phyloP scores from a whole-genome alignment of 192 early-diverging fungal species.

The Paraglomus brasilianum region DNA sequence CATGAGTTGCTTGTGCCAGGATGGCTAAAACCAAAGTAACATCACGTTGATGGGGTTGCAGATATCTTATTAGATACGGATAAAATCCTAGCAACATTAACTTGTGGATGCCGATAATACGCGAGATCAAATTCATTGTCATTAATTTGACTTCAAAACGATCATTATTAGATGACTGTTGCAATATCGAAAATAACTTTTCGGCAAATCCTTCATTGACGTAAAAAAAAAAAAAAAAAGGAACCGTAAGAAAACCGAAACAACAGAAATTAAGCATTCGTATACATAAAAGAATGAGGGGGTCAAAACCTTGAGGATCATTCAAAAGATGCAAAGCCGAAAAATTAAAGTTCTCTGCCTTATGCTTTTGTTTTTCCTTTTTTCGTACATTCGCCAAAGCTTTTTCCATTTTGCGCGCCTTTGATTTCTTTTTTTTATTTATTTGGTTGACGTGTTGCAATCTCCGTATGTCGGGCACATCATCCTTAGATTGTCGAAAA shows the following conservation, averaged over 20 bases:
- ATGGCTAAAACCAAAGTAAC: slow-evolving; percentile 91
- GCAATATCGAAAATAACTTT: slow-evolving; percentile 85
- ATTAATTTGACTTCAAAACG: slow-evolving; percentile 89
- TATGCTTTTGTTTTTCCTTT: slow-evolving; percentile 63
- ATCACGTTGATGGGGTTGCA: slow-evolving; percentile 94
- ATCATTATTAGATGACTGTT: slow-evolving; percentile 65
- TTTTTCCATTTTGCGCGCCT: slow-evolving; percentile 73
- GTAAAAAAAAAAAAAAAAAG: slow-evolving; percentile 8
- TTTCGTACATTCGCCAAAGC: slow-evolving; percentile 70
- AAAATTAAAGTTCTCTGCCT: slow-evolving; percentile 82
- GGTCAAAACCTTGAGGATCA: slow-evolving; percentile 80
- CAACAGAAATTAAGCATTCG: background rate
- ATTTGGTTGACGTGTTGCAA: slow-evolving; percentile 78
- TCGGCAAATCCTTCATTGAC: slow-evolving; percentile 77
- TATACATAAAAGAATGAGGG: background rate
- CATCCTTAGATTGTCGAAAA: slow-evolving; percentile 33
- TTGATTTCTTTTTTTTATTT: slow-evolving; percentile 86
- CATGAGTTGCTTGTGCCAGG: slow-evolving; percentile 88
- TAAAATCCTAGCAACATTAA: slow-evolving; percentile 90
- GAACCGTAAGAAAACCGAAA: slow-evolving; percentile 1
- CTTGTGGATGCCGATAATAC: slow-evolving; percentile 95
- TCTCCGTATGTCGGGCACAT: slow-evolving; percentile 63
- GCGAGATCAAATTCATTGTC: slow-evolving; percentile 92
- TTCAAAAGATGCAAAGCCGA: slow-evolving; percentile 92
- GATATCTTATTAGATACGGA: slow-evolving; percentile 86